These are phyloP conservation scores for Coemansia sp. DNA, from an alignment of 192 early-diverging fungal species.

Conservation along the genomic window DNA sequence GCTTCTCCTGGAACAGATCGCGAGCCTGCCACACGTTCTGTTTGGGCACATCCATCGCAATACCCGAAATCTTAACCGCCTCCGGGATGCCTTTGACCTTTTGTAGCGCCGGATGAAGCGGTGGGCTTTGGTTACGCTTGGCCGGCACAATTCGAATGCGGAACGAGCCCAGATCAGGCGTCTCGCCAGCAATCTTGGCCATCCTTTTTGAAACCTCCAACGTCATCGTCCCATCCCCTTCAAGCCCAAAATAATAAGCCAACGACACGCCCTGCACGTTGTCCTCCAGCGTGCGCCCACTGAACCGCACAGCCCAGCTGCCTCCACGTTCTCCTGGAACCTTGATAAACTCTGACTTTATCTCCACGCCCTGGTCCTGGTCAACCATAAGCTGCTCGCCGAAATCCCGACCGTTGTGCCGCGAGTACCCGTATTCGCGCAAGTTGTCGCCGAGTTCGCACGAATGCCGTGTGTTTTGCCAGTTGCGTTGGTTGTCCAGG, in stretches of 20 bases:
- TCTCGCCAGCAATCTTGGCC: conserved; percentile 56
- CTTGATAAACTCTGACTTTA: conserved; percentile 29
- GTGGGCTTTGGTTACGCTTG: conserved; percentile 19
- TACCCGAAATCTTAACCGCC: conserved; percentile 10
- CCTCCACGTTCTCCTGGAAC: conserved; percentile 58
- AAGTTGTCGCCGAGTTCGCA: conserved; percentile 87
- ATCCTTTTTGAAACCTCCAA: conserved; percentile 35
- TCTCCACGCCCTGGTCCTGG: conserved; percentile 33
- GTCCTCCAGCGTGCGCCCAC: conserved; percentile 58
- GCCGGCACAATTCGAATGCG: conserved; percentile 35
- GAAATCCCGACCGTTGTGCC: conserved; percentile 82
- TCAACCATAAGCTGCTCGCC: conserved; percentile 61
- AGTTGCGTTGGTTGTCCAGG: conserved; percentile 56
- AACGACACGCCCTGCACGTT: conserved; percentile 57
- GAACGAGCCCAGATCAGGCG: conserved; percentile 74
- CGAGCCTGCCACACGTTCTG: conserved; percentile 36
- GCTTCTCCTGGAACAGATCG: conserved; percentile 21
- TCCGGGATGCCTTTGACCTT: conserved; percentile 9
- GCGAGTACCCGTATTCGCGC: conserved; percentile 77
- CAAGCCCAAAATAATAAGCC: conserved; percentile 77
- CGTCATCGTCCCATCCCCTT: conserved; percentile 66
- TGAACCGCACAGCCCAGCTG: conserved; percentile 56
- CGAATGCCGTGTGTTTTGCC: conserved; percentile 76
- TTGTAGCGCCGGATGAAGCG: conserved; percentile 8
- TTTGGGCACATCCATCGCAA: conserved; percentile 26